Evolutionary conservation across 2,329 filamentous ascomycete genomes (phyloP), one percentile per base, ranked within the genome.

Genomic region (Capronia coronata): DNA sequence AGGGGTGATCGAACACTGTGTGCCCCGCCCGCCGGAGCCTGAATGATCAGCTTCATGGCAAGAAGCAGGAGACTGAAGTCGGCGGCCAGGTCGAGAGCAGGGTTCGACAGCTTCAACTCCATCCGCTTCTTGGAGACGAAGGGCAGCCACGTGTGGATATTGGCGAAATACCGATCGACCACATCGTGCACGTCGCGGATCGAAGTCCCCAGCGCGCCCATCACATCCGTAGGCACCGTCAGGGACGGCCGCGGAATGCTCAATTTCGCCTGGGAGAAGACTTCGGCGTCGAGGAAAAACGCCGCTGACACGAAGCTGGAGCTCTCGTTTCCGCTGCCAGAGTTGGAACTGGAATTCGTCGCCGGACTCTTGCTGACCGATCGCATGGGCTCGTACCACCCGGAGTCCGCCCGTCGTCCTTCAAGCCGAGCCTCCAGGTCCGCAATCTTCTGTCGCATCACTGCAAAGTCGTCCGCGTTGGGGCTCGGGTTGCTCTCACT

Each of bases 11-110:
- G 48, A 38, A 46, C 38, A 23, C 41, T 35, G 13, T 51, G 52
- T 7, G 35, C 35, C 2, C 39, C 55, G 13, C 52, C 43, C 9
- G 29, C 21, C 32, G 58, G 49, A 47, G 48, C 43, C 11, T 58
- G 54, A 11, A 49, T 51, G 35, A 63, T 47, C 4, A 67, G 54
- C 46, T 62, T 63, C 59, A 67, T 64, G 29, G 49, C 53, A 2
- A 65, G 46, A 11, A 66, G 48, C 11, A 67, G 55, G n/a, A 67
- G 56, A 3, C 55, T 49, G 3, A 61, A 44, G 51, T 66, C 61
- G 8, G 58, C 48, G 2, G 42, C 49, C 8, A 56, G 50, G 27
- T 62, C 60, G 22, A 59, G 49, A 7, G 48, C 50, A 8, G 56
- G 57, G 19, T 58, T 60, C 10, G 55, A 51, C 25, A 62, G 47